Evolutionary conservation across 495 filamentous ascomycete genomes (phyloP).

Genomic region (Glarea lozoyensis): DNA sequence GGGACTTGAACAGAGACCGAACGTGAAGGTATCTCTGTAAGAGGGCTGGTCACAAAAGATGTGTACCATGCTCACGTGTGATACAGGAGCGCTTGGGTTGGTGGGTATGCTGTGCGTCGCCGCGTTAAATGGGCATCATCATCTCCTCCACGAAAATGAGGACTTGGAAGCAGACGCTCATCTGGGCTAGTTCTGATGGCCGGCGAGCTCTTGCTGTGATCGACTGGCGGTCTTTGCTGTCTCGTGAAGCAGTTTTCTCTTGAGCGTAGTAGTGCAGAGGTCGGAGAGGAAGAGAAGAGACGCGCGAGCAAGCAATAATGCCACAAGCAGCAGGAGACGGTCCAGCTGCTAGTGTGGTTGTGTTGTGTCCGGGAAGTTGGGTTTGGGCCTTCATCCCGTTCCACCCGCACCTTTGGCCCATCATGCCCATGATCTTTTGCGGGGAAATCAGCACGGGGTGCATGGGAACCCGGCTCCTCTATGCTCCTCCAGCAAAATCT

Average conservation of each 20-base stretch:
- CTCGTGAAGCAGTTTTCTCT: too few species aligned
- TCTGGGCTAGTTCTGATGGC: too few species aligned
- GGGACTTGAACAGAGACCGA: constrained; percentile 12
- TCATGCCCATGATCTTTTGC: too few species aligned
- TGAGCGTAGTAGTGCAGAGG: too few species aligned
- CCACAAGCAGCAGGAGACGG: background rate
- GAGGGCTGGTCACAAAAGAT: constrained; percentile 13
- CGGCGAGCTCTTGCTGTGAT: too few species aligned
- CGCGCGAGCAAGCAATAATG: background rate
- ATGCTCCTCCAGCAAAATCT: too few species aligned
- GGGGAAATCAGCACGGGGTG: too few species aligned
- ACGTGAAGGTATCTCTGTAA: constrained; percentile 13
- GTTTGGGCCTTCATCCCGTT: constrained; percentile 10
- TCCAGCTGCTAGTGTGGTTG: too few species aligned
- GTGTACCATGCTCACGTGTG: constrained; percentile 22
- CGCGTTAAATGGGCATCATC: constrained; percentile 19
- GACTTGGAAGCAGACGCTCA: constrained; percentile 20
- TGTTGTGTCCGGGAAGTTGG: constrained; percentile 3
- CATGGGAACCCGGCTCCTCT: too few species aligned
- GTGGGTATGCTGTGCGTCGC: constrained; percentile 2
- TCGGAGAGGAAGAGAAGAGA: constrained; percentile 2
- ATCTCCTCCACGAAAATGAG: constrained; percentile 22
- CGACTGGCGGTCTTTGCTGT: too few species aligned
- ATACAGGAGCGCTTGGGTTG: too few species aligned
- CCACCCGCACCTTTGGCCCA: too few species aligned